Base-by-base conservation (phyloP, 176 grass and related monocot species). In the Musa troglodytarum region DNA sequence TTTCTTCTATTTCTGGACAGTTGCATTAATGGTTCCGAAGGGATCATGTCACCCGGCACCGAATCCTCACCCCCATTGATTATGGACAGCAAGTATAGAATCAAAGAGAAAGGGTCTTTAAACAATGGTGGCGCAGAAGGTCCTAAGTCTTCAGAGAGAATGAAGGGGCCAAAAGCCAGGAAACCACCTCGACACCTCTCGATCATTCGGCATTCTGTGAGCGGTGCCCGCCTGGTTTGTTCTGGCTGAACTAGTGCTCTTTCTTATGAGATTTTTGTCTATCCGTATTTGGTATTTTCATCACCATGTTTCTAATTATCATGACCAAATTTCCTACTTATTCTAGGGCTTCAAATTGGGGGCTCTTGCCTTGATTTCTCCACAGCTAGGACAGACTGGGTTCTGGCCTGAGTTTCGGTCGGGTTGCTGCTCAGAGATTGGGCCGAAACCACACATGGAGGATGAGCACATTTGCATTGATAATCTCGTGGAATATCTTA, bases 381-480 rank as follows among this genome's bases (percentile, higher is more conserved):
- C 90, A 34, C 81, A 82, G 0, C 86, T 87, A 66, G 78, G 83
- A 24, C 74, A 77, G 2, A 23, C 63, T 2, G 77, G 75, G 54
- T 97, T 87, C 77, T 77, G 90, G 72, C 94, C 94, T 0, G 61
- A 90, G 69, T 97, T 90, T 77, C 86, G 94, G 52, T 97, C 94
- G 0, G 94, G 94, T 52, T 93, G 94, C 81, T 97, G 69, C 49
- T 74, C 90, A 9, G 88, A 97, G 53, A 93, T 83, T 0, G 94
- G 94, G 0, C 82, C 82, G 11, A 97, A 97, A 56, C 57, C 83
- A 6, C 87, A 79, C 88, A 97, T 97, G 94, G 94, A 97, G 88
- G 94, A 97, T 59, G 94, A 93, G 21, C 88, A 97, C 76, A 51
- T 93, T 66, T 82, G 94, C 68, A 87, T 97, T 3, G 94, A 97